Base-by-base conservation (phyloP, 2,329 filamentous ascomycete genomes). In the Talaromyces sp. region DNA sequence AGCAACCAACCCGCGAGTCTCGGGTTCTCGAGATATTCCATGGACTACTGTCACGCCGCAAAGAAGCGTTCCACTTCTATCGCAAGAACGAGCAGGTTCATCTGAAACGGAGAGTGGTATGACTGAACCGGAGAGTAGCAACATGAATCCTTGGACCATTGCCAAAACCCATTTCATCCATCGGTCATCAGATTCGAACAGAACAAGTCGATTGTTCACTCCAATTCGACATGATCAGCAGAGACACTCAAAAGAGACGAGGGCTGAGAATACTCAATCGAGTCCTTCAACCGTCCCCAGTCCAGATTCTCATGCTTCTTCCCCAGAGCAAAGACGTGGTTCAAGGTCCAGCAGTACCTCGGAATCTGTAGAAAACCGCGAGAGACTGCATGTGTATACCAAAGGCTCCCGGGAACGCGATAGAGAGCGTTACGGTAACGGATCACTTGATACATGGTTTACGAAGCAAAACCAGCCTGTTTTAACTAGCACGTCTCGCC, bases 131-230 rank as follows among this genome's bases (percentile, higher is more conserved):
- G 31, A 59, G 56, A 38, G 62, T 6, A 65, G 63, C n/a, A 59
- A 62, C 26, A 63, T 66, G 11, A 77, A 75, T 55, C 74, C 75
- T 8, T 77, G 75, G 70, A 66, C 68, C 9, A 65, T 77, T 38
- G 71, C 75, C 3, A 75, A 71, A 52, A 62, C 71, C 41, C 72
- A 71, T 62, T 62, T 64, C 31, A 61, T 65, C 10, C 63, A 58
- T 43, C 64, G 58, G 14, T 50, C 61, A 17, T 31, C 51, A 56
- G 55, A 53, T 24, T 24, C 32, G 41, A 55, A 59, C 29, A 63
- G 59, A 17, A n/a, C 50, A 10, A 59, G 58, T n/a, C 59, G 65
- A 17, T 58, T 69, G 13, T 57, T 65, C 26, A 68, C 65, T 13
- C 67, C 65, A 17, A 54, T 32, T 17, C 58, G 59, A 43, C 55